These are phyloP conservation scores for Colletotrichum horii DNA, from an alignment of 2,329 filamentous ascomycete species.

Conservation along the genomic window DNA sequence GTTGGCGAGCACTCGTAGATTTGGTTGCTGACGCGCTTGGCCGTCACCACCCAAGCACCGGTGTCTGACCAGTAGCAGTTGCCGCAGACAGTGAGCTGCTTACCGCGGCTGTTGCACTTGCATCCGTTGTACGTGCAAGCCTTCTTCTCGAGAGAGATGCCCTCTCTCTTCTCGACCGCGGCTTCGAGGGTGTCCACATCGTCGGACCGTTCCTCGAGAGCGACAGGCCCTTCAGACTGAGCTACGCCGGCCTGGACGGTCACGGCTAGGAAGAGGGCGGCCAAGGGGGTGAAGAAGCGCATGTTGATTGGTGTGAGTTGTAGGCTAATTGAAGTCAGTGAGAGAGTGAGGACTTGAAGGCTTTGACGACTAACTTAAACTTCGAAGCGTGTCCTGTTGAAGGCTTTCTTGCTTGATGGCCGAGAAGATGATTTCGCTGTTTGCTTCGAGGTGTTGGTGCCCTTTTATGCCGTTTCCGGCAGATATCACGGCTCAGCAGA, in stretches of 20 bases:
- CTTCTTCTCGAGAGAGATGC: conserved; percentile 12
- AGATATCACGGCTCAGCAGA: neutral
- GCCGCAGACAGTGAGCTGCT: conserved; percentile 28
- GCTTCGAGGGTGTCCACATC: neutral
- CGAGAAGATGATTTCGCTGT: neutral
- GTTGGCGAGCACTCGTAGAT: conserved; percentile 28
- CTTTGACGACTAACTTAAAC: neutral
- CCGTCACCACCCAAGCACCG: conserved; percentile 21
- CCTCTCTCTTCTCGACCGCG: neutral
- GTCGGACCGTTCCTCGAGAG: neutral
- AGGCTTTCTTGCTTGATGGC: neutral
- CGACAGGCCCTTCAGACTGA: neutral
- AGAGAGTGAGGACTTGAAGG: neutral
- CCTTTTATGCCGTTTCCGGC: neutral
- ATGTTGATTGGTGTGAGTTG: neutral
- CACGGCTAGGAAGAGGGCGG: neutral
- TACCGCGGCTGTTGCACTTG: conserved; percentile 26
- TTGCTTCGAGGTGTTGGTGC: neutral
- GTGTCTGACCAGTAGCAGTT: conserved; percentile 26
- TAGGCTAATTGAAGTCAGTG: neutral
- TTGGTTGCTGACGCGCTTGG: conserved; percentile 24
- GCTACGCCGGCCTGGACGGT: neutral
- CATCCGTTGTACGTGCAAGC: conserved; percentile 27
- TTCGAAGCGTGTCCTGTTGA: neutral
- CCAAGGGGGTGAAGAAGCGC: conserved; percentile 6